These are phyloP conservation scores for Orbilia ellipsospora DNA, from an alignment of 2,329 filamentous ascomycete genomes.

Conservation along the genomic window DNA sequence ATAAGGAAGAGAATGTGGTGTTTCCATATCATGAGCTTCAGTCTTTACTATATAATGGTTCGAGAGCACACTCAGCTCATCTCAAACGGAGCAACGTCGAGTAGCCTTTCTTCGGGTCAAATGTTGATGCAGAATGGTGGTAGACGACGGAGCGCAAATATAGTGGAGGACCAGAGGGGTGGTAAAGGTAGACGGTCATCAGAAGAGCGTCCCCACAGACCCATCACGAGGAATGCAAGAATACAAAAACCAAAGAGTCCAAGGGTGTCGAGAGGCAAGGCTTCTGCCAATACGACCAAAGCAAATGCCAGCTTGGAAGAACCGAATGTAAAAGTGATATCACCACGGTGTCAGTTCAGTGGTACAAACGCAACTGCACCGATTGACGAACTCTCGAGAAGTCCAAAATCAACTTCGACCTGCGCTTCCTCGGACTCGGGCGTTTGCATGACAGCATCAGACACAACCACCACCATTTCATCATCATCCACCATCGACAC, in stretches of 20 bases:
- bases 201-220: no score
- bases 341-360: no score
- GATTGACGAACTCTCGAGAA: not conserved
- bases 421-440: slow-evolving; percentile 33
- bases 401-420: slow-evolving; percentile 10
- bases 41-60: not conserved
- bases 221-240: no score
- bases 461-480: not conserved
- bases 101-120: not conserved
- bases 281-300: no score
- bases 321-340: not conserved
- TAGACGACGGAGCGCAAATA: slow-evolving; percentile 22
- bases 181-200: slow-evolving; percentile 11
- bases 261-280: no score
- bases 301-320: not conserved
- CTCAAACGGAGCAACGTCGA: not conserved
- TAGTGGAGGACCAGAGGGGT: slow-evolving; percentile 18
- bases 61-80: not conserved
- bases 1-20: not conserved
- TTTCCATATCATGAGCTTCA: slow-evolving; percentile 25
- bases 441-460: slow-evolving; percentile 5
- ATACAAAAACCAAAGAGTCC: no score
- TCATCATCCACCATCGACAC: not conserved
- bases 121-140: not conserved
- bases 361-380: no score